Evolutionary conservation across 2,329 filamentous ascomycete genomes (phyloP).

Genomic region (Blastomyces parvus): DNA sequence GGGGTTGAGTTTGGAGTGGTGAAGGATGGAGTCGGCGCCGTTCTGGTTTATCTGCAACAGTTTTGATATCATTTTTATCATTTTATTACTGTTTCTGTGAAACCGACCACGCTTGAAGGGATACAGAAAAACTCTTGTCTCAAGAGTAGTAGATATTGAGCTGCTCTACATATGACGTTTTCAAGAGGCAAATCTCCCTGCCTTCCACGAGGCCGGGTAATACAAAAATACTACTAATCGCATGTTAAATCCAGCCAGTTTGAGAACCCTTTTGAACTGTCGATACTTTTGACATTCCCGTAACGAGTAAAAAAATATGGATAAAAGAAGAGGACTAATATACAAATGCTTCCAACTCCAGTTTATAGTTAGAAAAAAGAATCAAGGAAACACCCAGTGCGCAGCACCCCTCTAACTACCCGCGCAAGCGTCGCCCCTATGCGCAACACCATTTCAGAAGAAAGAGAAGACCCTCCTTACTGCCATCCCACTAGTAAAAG

Average conservation of each 20-base stretch:
- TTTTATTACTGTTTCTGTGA: background rate
- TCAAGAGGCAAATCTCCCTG: too few species aligned
- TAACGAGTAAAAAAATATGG: background rate
- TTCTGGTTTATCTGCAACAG: background rate
- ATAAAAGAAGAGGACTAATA: conserved; percentile 3
- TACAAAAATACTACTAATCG: background rate
- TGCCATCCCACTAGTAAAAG: background rate
- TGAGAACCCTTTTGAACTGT: background rate
- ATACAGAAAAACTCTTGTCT: background rate
- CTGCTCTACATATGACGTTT: background rate
- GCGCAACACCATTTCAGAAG: background rate
- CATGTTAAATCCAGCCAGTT: background rate
- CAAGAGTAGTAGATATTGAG: background rate
- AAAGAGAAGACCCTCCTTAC: background rate
- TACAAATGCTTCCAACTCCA: conserved; percentile 8
- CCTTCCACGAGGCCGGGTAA: background rate
- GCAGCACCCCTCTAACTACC: background rate
- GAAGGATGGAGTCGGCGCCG: background rate
- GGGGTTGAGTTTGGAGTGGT: background rate
- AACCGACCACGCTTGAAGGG: background rate
- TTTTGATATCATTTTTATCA: background rate
- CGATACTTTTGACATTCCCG: background rate
- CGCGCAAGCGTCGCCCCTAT: background rate
- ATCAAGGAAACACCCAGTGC: background rate
- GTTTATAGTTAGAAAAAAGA: conserved; percentile 2